Base-by-base conservation (phyloP, 345 rosid genomes). In the Dipteronia sinensis region DNA sequence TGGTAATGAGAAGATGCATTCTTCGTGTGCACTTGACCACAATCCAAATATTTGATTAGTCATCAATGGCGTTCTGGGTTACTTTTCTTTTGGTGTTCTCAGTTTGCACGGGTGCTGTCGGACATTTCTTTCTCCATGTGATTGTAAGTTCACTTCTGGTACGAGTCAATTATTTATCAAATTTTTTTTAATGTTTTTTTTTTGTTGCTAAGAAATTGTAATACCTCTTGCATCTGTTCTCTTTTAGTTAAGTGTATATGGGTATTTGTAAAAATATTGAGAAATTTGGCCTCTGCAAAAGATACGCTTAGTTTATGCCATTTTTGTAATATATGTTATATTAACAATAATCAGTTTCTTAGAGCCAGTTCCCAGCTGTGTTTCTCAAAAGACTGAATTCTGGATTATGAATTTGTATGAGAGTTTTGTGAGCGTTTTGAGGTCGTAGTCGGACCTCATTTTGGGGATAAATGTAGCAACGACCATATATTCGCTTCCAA, bases 221-320 rank as follows among this genome's bases (percentile, higher is more conserved):
- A 53, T 67, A 71, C 29, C 62, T 69, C 51, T 56, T 68, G 73
- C 80, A 65, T 83, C 76, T 53, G 55, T 72, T 65, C 74, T 61
- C 71, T 71, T 58, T 65, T 83, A 66, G 70, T 79, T 70, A 82
- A 79, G 23, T 86, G 91, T 86, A 88, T 80, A 86, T 86, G 85
- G 84, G 74, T 75, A 72, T 75, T 63, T 76, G 85, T 85, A 82
- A 81, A 82, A 81, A 83, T 82, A 72, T 77, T 83, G 67, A 72
- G 70, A 69, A 65, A 15, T 31, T 40, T 73, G 49, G 49, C 68
- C 47, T 38, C 76, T 67, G 72, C 66, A 34, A 38, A 65, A 49
- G 65, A 67, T 70, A 63, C 66, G 19, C 65, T 31, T 62, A 63
- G 63, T 73, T 70, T 49, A 47, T 58, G 74, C 69, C 82, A 59